Conservation (phyloP, 768 basidiomycete species). For the Candolleomyces eurysporus region DNA sequence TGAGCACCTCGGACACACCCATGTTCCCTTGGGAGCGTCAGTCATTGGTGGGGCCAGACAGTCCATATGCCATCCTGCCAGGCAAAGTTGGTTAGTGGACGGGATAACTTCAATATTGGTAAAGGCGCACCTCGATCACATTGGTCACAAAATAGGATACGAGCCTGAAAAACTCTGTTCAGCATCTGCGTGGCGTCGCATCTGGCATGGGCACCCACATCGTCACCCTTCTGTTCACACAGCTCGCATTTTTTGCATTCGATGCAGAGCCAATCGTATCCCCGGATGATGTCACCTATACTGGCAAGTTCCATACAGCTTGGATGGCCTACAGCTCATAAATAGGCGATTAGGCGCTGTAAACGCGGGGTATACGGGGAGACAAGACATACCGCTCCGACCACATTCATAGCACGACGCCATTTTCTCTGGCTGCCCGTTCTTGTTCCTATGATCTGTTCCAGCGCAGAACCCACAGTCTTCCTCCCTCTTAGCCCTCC, state of each 20-base stretch:
- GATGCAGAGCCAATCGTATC: constrained; percentile 83
- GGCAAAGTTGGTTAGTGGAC: constrained; percentile 5
- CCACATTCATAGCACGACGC: constrained; percentile 81
- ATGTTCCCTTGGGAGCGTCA: constrained; percentile 71
- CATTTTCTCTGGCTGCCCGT: constrained; percentile 59
- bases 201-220: constrained; percentile 53
- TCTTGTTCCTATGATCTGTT: constrained; percentile 55
- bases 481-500: constrained; percentile 50
- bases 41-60: constrained; percentile 73
- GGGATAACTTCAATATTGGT: background rate
- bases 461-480: constrained; percentile 82
- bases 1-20: constrained; percentile 71
- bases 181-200: constrained; percentile 8
- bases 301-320: constrained; percentile 70
- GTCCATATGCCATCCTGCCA: constrained; percentile 78
- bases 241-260: constrained; percentile 93
- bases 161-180: constrained; percentile 44
- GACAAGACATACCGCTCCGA: constrained; percentile 57
- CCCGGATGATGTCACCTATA: constrained; percentile 58
- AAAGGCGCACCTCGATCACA: constrained; percentile 80
- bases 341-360: constrained; percentile 6
- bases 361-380: constrained; percentile 8
- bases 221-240: constrained; percentile 82
- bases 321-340: constrained; percentile 64
- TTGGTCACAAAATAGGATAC: constrained; percentile 87